A percentile compares a stretch with the other conserved stretches of the same genome.
These are phyloP conservation scores for Diplotaxis tenuifolia DNA, from an alignment of 345 rosid genomes.

Conservation along the genomic window DNA sequence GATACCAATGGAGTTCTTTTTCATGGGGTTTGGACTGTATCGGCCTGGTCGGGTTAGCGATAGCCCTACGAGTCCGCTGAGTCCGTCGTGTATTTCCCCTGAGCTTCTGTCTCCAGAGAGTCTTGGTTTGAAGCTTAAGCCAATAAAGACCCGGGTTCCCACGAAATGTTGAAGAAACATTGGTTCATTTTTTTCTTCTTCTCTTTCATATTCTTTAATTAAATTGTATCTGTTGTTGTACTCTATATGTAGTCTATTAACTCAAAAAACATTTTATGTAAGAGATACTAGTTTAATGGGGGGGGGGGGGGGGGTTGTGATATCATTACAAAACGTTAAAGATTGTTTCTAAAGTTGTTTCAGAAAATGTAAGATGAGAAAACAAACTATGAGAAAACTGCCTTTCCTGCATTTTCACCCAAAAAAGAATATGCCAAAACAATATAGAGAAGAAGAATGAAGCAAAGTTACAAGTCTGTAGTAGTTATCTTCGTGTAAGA, in stretches of 20 bases:
- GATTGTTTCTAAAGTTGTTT: constrained; percentile 6
- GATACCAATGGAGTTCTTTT: constrained; percentile 92
- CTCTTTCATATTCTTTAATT: constrained; percentile 31
- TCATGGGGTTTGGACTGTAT: constrained; percentile 78
- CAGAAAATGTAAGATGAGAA: background rate
- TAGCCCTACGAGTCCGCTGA: constrained; percentile 87
- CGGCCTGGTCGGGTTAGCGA: constrained; percentile 58
- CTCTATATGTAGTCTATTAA: constrained; percentile 15
- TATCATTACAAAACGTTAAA: constrained; percentile 11
- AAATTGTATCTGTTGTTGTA: constrained; percentile 28
- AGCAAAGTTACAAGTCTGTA: constrained; percentile 31
- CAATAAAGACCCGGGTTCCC: constrained; percentile 63
- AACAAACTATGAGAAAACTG: constrained; percentile 14
- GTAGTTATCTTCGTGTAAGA: constrained; percentile 32
- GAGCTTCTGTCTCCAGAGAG: constrained; percentile 98
- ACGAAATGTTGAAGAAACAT: constrained; percentile 17
- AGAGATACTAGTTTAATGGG: background rate
- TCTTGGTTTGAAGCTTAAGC: constrained; percentile 97
- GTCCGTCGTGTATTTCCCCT: constrained; percentile 84
- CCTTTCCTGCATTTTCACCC: constrained; percentile 26
- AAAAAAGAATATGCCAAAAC: constrained; percentile 15
- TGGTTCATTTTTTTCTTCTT: constrained; percentile 12
- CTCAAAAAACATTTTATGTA: background rate
- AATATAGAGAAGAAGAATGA: background rate
- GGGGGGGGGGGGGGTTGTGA: too few relatives aligned